Base-by-base conservation (phyloP, 2,329 filamentous ascomycete genomes). In the Hymenoscyphus linearis region DNA sequence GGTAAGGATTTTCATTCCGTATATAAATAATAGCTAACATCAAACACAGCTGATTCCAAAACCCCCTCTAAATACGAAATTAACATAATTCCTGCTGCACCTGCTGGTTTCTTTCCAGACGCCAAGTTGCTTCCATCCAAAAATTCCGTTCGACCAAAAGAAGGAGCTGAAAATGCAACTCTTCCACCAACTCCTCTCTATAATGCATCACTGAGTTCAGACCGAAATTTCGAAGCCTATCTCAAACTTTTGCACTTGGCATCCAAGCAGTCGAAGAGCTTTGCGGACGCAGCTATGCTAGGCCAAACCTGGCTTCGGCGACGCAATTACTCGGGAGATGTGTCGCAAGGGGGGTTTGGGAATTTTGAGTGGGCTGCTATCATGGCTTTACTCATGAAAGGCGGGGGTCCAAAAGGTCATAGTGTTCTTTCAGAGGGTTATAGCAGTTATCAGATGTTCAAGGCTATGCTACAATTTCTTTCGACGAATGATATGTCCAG, bases 401-500 rank as follows among this genome's bases (percentile, higher is more conserved):
- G 84, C n/a, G 90, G 90, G 27, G 88, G 87, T 6, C 82, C 85
- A 6, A 87, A 87, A 62, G 89, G 89, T 1, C 83, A 86, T 65
- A 82, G 88, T 1, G 77, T 90, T 5, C 80, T 98, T 16, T 91
- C 92, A 5, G 80, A 85, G 4, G 90, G 90, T 7, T 89, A 96
- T 69, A 96, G 89, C 77, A 89, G 89, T 74, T 95, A 93, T 26
- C 93, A 98, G 74, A 81, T 98, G 52, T 97, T 99, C 82, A 98
- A 97, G 75, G 93, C 91, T 2, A 86, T 88, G 1, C 78, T 99
- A n/a, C 93, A 97, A 72, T 95, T 93, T 67, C 78, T 99, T 18
- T 86, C 89, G 1, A 82, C 84, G 1, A 87, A 84, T 40, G 87
- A 96, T 69, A 78, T 97, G 59, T 79, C 78, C 60, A 87, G 84